Percentiles rank a stretch among this genome's conserved stretches.
These are phyloP conservation scores for Helotiales sp. DNA, from an alignment of 2,329 filamentous ascomycete species.

Conservation along the genomic window DNA sequence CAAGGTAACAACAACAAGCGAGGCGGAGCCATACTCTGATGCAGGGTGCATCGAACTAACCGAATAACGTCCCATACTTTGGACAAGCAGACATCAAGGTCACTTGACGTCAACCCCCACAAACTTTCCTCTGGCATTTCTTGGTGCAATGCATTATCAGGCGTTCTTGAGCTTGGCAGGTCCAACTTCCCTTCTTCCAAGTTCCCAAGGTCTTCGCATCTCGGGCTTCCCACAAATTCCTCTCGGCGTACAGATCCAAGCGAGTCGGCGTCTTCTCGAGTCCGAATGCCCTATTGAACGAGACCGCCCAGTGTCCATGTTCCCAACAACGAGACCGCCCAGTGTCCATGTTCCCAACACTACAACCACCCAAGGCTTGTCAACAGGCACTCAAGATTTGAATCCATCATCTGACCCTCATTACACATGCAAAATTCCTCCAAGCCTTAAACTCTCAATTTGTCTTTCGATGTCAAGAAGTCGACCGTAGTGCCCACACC, in stretches of 20 bases:
- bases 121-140: background rate
- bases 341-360: background rate
- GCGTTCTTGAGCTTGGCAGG: background rate
- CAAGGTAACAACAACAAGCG: background rate
- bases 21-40: background rate
- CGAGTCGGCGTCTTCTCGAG: background rate
- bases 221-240: background rate
- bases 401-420: background rate
- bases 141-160: background rate
- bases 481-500: conserved; percentile 3
- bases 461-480: background rate
- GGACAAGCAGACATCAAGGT: background rate
- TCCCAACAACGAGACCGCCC: background rate
- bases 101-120: background rate
- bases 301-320: background rate
- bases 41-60: background rate
- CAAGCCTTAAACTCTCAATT: background rate
- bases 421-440: background rate
- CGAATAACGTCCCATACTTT: background rate
- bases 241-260: background rate
- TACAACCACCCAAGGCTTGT: background rate
- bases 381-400: background rate
- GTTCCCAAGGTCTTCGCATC: background rate
- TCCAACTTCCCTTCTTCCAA: background rate
- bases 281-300: background rate